A percentile compares a stretch with the other conserved stretches of the same genome.
Conservation (phyloP, 2,329 filamentous ascomycete genomes). For the Emericellopsis atlantica region DNA sequence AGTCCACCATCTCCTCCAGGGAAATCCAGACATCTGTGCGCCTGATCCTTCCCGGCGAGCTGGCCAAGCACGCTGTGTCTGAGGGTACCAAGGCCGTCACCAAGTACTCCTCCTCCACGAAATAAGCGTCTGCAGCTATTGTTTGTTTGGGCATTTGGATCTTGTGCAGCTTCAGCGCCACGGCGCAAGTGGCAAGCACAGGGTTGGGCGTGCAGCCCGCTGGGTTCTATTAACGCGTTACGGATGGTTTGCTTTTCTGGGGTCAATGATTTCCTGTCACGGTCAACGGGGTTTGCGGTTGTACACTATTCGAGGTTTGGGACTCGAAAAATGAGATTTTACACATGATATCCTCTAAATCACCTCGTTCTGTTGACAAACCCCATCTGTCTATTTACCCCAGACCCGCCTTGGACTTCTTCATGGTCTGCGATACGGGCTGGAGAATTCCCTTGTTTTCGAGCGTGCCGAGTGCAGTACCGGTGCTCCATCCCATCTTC, state of each 20-base stretch:
- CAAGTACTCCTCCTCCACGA: slow-evolving; percentile 99
- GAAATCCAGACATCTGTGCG: slow-evolving; percentile 99
- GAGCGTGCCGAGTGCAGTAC: slow-evolving; percentile 67
- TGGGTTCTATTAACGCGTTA: slow-evolving; percentile 60
- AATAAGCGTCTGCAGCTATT: slow-evolving; percentile 52
- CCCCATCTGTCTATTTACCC: slow-evolving; percentile 29
- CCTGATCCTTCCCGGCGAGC: slow-evolving; percentile 93
- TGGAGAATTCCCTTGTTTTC: slow-evolving; percentile 84
- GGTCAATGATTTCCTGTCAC: slow-evolving; percentile 53
- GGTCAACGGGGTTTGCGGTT: slow-evolving; percentile 60
- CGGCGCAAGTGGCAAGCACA: neutral
- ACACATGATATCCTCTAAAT: slow-evolving; percentile 31
- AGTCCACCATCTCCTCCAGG: slow-evolving; percentile 97
- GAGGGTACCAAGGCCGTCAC: slow-evolving; percentile 99
- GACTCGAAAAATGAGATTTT: slow-evolving; percentile 46
- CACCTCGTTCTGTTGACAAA: neutral
- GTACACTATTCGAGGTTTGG: slow-evolving; percentile 59
- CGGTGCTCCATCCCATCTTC: slow-evolving; percentile 93
- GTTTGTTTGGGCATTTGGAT: slow-evolving; percentile 9
- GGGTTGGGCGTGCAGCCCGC: neutral
- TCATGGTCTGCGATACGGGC: slow-evolving; percentile 78
- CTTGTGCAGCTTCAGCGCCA: neutral
- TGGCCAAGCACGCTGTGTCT: slow-evolving; percentile 98
- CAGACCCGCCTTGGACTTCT: slow-evolving; percentile 72
- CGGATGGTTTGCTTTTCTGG: slow-evolving; percentile 55